phyloP scores from a whole-genome alignment of 257 asterid species.

The Rauvolfia tetraphylla region DNA sequence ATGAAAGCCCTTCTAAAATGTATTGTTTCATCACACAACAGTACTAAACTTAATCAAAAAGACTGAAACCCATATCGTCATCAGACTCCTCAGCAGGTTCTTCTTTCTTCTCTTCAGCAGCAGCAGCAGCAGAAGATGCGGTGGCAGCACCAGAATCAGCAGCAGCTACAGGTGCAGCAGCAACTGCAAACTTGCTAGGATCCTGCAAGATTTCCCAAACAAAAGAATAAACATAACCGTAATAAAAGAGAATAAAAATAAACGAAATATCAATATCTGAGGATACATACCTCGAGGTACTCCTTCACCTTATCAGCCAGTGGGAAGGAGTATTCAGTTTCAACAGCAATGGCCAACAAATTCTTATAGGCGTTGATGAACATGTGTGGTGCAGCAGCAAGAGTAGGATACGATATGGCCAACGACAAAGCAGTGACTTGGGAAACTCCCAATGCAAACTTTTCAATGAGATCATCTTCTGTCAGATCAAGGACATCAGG shows the following conservation, averaged over 20 bases:
- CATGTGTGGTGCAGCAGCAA: constrained; percentile 95
- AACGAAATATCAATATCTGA: not conserved
- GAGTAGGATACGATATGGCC: constrained; percentile 77
- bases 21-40: not conserved
- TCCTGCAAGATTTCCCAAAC: constrained; percentile 32
- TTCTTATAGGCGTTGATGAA: constrained; percentile 81
- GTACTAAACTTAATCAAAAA: constrained; percentile 50
- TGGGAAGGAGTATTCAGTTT: constrained; percentile 79
- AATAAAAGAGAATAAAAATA: not conserved
- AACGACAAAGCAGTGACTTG: constrained; percentile 65
- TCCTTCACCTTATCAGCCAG: constrained; percentile 87
- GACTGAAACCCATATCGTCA: constrained; percentile 78
- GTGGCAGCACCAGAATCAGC: constrained; percentile 30
- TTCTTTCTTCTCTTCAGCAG: constrained; percentile 71
- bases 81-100: constrained; percentile 76
- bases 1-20: not conserved
- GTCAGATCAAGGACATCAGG: constrained; percentile 84
- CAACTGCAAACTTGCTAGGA: constrained; percentile 79
- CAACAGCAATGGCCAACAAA: constrained; percentile 63
- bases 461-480: constrained; percentile 74
- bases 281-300: constrained; percentile 53
- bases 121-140: constrained; percentile 39
- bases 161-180: constrained; percentile 49
- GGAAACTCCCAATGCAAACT: constrained; percentile 76
- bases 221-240: not conserved